Evolutionary conservation across 345 rosid species (phyloP), one percentile per base, ranked within the genome.

Genomic region (Adansonia digitata): DNA sequence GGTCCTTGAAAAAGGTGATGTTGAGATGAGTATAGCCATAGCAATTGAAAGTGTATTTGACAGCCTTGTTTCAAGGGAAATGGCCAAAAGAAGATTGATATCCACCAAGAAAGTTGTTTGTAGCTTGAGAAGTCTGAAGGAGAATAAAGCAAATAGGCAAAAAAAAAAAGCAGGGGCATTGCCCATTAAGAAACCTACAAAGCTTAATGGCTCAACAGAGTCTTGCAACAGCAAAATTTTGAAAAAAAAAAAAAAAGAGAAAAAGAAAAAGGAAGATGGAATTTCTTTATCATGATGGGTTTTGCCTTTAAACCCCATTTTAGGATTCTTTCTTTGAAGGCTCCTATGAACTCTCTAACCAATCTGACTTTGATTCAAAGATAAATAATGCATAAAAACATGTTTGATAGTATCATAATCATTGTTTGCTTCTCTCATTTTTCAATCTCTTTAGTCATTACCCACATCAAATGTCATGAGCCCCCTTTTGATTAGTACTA

Each of bases 41-140:
- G 87, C 80, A 80, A 81, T 80, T 82, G 83, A 83, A 82, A 82
- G n/a, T n/a, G n/a, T n/a, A n/a, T n/a, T n/a, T n/a, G n/a, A n/a
- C n/a, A n/a, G 77, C 84, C 80, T 74, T 85, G 75, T 84, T 84
- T 80, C 80, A 72, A 80, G 75, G 85, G 73, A 43, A 74, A 82
- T 80, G 78, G 73, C 83, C 81, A 63, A 70, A 64, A 64, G n/a
- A 83, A 68, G 77, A 73, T 75, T 72, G 77, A 78, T 74, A 76
- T 78, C 85, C 87, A 77, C 85, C 87, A 73, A 77, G 72, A 84
- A 81, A 79, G 81, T 77, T 62, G 84, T 73, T 69, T 71, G 84
- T 77, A 78, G 79, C 84, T 73, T 75, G 76, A 79, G 82, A 69
- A 62, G 61, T 49, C 29, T 45, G 73, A 69, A 42, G 66, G 77